These are phyloP conservation scores for Galerina marginata DNA, from an alignment of 768 basidiomycete species.

Conservation along the genomic window DNA sequence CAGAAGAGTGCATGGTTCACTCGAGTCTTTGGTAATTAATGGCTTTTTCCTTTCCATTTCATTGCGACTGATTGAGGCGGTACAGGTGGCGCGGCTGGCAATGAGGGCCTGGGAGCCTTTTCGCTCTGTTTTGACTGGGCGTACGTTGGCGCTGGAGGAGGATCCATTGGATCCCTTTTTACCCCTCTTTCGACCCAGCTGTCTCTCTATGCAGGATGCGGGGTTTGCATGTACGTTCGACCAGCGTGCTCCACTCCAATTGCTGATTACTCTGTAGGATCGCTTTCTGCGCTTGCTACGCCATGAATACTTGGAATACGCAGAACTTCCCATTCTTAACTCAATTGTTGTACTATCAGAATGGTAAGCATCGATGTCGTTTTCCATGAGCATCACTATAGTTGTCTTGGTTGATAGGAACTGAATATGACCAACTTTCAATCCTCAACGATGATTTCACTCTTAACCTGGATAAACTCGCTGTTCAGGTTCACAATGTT, in stretches of 20 bases:
- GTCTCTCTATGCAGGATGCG: conserved; percentile 47
- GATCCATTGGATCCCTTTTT: conserved; percentile 40
- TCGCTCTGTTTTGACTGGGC: conserved; percentile 64
- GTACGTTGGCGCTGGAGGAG: conserved; percentile 41
- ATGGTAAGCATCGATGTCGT: conserved; percentile 34
- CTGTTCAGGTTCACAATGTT: conserved; percentile 26
- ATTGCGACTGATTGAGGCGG: conserved; percentile 7
- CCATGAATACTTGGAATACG: conserved; percentile 57
- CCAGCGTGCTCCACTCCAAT: conserved; percentile 2
- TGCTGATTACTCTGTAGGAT: conserved; percentile 27
- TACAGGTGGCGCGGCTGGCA: conserved; percentile 49
- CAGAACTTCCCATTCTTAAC: conserved; percentile 62
- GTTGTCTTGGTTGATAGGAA: conserved; percentile 32
- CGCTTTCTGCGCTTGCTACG: conserved; percentile 46
- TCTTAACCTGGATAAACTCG: conserved; percentile 51
- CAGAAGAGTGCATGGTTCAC: conserved; percentile 45
- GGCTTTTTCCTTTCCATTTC: not conserved
- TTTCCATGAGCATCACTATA: not conserved
- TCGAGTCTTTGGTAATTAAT: conserved; percentile 45
- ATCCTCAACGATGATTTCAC: conserved; percentile 56
- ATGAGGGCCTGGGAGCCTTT: conserved; percentile 60
- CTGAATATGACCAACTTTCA: conserved; percentile 52
- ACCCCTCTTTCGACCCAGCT: conserved; percentile 55
- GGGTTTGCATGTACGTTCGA: conserved; percentile 45
- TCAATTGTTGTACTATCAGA: conserved; percentile 53